phyloP scores from a whole-genome alignment of 2,329 filamentous ascomycete species.

The Neonectria faginata region DNA sequence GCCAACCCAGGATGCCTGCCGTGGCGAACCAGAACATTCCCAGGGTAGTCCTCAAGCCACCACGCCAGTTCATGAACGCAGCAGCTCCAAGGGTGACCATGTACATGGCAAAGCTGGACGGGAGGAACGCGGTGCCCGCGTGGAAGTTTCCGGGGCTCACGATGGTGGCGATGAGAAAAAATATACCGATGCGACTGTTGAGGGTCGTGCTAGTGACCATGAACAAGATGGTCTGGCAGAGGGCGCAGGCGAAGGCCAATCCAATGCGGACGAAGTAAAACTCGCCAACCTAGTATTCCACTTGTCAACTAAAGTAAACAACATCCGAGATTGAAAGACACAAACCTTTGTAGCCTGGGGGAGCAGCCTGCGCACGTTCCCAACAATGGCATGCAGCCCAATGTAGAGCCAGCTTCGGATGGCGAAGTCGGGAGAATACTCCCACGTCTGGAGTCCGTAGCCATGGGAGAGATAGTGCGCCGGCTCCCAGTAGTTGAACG shows the following conservation, averaged over 20 bases:
- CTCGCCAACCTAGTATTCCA: constrained; percentile 65
- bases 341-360: constrained; percentile 70
- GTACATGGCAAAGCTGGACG: constrained; percentile 98
- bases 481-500: constrained; percentile 99
- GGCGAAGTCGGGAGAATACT: constrained; percentile 94
- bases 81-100: constrained; percentile 86
- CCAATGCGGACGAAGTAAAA: constrained; percentile 88
- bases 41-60: constrained; percentile 80
- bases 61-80: constrained; percentile 90
- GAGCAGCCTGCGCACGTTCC: constrained; percentile 73
- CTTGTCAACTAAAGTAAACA: constrained; percentile 19
- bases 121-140: constrained; percentile 85
- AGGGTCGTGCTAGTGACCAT: constrained; percentile 80
- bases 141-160: constrained; percentile 94
- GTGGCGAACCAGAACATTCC: constrained; percentile 93
- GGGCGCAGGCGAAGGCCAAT: constrained; percentile 80
- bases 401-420: constrained; percentile 97
- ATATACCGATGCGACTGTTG: constrained; percentile 84
- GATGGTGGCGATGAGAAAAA: constrained; percentile 82
- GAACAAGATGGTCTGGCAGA: constrained; percentile 86
- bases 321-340: background rate
- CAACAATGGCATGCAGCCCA: constrained; percentile 79
- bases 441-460: constrained; percentile 97
- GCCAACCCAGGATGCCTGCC: constrained; percentile 91
- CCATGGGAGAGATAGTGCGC: constrained; percentile 93